Evolutionary conservation across 2,329 filamentous ascomycete species (phyloP), one percentile per base, ranked within the genome.

Genomic region (Verticillium isaacii): DNA sequence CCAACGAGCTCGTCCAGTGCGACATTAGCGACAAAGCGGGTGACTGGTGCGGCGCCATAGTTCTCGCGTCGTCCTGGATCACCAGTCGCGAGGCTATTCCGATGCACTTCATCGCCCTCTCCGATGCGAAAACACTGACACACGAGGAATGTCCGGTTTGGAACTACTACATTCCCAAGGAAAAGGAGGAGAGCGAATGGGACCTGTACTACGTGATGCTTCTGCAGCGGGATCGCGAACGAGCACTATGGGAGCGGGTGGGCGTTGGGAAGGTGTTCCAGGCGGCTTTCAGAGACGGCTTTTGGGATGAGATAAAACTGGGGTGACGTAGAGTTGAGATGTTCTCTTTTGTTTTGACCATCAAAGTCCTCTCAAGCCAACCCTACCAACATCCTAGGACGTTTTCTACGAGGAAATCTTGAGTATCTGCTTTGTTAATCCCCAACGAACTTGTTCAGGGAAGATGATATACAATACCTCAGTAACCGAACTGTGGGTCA

Each of bases 201-300:
- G 68, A 72, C 61, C 14, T 75, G 32, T 74, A 67, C 57, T 73
- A 70, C 56, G 74, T 74, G 12, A 60, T 75, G 50, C 65, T 76
- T 14, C 58, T 76, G 1, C 37, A 41, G 6, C 17, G 37, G 15
- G 15, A n/a, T 41, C 37, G 17, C 14, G 37, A 41, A 41, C 91
- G 77, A 6, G 95, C 81, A 1, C 92, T 92, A 0, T 92, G 92
- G 71, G 96, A 91, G 3, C 96, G 81, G 11, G 89, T 78, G 0
- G 90, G 91, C 3, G 92, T 96, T 70, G 91, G 81, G 32, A 94
- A 70, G 2, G 89, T 89, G 70, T 96, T 96, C 37, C 14, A 41
- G 14, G 37, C 37, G 14, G 37, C 37, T 0, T 41, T n/a, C 17
- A 41, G 37, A 15, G 37, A 41, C 14, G 15, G 37, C 15, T 12